Conservation (phyloP, 179 eudicot genomes). For the Vitellaria paradoxa region DNA sequence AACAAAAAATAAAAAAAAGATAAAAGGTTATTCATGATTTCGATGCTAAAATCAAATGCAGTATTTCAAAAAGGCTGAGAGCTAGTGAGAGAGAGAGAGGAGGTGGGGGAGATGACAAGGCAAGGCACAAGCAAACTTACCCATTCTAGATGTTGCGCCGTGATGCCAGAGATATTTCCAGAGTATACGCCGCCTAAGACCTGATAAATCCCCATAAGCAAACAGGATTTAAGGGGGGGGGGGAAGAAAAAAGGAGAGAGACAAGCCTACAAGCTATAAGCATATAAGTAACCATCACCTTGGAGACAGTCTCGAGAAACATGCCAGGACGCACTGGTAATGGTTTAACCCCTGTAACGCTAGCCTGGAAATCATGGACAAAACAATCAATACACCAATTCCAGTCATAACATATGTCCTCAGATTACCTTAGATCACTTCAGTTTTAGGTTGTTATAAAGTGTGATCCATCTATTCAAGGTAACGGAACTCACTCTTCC, state of each 20-base stretch:
- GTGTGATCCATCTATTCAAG: background rate
- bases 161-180: slow-evolving; percentile 87
- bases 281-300: slow-evolving; percentile 44
- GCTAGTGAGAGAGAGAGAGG: background rate
- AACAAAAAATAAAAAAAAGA: no score
- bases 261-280: background rate
- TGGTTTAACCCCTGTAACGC: background rate
- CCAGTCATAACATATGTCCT: background rate
- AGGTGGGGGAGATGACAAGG: no score
- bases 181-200: slow-evolving; percentile 89
- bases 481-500: slow-evolving; percentile 60
- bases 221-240: background rate
- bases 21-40: background rate
- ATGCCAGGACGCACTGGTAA: slow-evolving; percentile 97
- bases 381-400: no score
- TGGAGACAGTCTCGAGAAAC: slow-evolving; percentile 94
- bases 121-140: slow-evolving; percentile 22
- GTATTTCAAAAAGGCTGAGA: background rate
- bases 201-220: slow-evolving; percentile 27
- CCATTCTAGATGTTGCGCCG: slow-evolving; percentile 99
- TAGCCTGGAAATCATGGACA: slow-evolving; percentile 17
- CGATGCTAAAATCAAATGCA: background rate
- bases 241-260: background rate
- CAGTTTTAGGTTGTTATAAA: background rate
- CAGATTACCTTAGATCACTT: background rate